Evolutionary conservation across 495 filamentous ascomycete species (phyloP).

Genomic region (Pseudomonodictys pantanalensis): DNA sequence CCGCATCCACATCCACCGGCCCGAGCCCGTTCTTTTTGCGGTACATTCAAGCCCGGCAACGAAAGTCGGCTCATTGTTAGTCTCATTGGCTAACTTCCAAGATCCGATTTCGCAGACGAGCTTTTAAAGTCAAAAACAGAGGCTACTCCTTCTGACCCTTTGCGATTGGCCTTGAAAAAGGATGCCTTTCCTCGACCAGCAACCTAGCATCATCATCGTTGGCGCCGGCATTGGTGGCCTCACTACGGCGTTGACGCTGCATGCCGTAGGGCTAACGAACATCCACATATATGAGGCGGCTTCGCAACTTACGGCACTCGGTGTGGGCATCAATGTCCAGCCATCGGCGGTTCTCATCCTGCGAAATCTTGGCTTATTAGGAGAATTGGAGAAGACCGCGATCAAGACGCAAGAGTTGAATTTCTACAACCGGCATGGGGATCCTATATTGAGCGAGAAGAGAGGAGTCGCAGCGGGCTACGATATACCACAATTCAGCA

Average conservation of each 20-base stretch:
- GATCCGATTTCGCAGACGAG: too few relatives aligned
- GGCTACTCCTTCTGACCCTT: too few relatives aligned
- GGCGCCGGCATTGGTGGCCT: constrained; percentile 28
- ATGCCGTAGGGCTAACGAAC: constrained; percentile 18
- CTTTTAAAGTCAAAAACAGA: too few relatives aligned
- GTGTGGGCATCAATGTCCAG: constrained; percentile 30
- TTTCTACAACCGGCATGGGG: constrained; percentile 26
- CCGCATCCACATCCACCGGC: too few relatives aligned
- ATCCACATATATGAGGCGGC: constrained; percentile 24
- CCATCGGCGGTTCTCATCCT: constrained; percentile 24
- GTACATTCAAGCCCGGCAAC: too few relatives aligned
- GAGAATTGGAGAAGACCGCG: constrained; percentile 6
- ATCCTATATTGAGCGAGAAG: constrained; percentile 21
- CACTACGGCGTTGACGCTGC: constrained; percentile 14
- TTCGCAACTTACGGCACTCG: constrained; percentile 10
- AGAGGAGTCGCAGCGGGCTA: constrained; percentile 11
- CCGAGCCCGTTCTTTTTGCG: too few relatives aligned
- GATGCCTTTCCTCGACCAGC: not conserved
- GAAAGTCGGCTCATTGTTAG: too few relatives aligned
- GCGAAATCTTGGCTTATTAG: constrained; percentile 23
- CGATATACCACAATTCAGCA: constrained; percentile 14
- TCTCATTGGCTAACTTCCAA: too few relatives aligned
- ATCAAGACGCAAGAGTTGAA: constrained; percentile 25
- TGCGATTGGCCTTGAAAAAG: too few relatives aligned
- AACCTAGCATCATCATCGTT: constrained; percentile 19